Percentiles rank a stretch among this genome's conserved stretches.
phyloP scores from a whole-genome alignment of 139 green algal genomes.

The Chlorella sp. region DNA sequence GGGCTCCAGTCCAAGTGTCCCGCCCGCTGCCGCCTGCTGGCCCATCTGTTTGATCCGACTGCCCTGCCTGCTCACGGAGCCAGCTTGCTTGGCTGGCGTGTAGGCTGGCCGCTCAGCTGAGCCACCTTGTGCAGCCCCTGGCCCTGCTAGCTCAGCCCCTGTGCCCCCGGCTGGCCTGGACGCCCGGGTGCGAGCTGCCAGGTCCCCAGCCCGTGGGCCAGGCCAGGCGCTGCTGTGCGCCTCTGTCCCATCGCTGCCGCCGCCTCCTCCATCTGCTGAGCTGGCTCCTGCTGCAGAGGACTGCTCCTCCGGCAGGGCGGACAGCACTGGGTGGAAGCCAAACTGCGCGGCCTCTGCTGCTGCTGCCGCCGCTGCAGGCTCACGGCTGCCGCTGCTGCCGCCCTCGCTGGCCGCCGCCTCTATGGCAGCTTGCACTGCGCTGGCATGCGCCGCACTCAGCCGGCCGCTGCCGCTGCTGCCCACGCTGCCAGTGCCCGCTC shows the following conservation, averaged over 20 bases:
- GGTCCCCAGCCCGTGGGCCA: neutral
- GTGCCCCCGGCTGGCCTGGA: neutral
- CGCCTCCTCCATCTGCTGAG: neutral
- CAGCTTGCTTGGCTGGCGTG: no score
- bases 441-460: neutral
- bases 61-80: neutral
- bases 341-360: neutral
- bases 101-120: neutral
- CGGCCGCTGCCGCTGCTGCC: neutral
- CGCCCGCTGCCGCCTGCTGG: neutral
- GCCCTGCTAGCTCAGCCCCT: neutral
- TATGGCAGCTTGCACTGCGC: conserved; percentile 5
- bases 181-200: neutral
- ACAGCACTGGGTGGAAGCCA: no score
- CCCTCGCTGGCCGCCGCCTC: neutral
- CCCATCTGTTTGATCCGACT: conserved; percentile 13
- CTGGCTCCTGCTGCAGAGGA: neutral
- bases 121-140: neutral
- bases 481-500: neutral
- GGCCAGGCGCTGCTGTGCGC: neutral
- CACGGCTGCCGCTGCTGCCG: neutral
- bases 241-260: neutral
- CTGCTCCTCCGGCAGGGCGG: neutral
- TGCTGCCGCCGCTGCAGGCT: neutral
- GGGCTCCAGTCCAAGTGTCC: no score